Evolutionary conservation across 139 green algal species (phyloP).

Genomic region (Volvox reticuliferus): DNA sequence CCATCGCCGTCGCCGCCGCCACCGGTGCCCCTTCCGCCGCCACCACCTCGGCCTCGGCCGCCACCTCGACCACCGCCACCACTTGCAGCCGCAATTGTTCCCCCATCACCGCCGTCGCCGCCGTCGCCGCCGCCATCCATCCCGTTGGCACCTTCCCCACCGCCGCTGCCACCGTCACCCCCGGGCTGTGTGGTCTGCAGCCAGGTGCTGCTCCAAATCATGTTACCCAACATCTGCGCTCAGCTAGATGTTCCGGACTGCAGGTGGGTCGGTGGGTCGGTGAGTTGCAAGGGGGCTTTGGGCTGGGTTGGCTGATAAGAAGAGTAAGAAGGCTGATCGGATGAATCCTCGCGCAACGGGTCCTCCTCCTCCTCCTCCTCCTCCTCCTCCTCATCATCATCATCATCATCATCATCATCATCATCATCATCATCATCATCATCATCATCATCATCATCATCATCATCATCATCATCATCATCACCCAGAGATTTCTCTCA

Average conservation of each 20-base stretch:
- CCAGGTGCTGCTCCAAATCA: not conserved
- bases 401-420: too few species aligned
- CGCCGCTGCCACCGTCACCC: not conserved
- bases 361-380: too few species aligned
- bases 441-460: too few species aligned
- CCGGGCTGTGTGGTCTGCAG: not conserved
- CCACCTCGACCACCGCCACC: not conserved
- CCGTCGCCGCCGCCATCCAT: not conserved
- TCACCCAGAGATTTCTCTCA: too few species aligned
- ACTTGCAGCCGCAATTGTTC: not conserved
- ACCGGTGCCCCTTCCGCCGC: not conserved
- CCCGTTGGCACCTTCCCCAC: not conserved
- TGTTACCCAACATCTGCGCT: constrained; percentile 9
- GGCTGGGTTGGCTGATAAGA: too few species aligned
- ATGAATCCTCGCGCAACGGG: too few species aligned
- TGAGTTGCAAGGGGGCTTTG: not conserved
- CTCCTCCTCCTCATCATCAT: too few species aligned
- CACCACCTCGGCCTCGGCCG: not conserved
- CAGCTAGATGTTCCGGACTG: constrained; percentile 30
- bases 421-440: too few species aligned
- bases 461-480: too few species aligned
- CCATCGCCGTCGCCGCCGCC: not conserved
- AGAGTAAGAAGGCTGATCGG: too few species aligned
- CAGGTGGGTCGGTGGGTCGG: not conserved
- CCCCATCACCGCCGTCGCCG: not conserved